phyloP scores from a whole-genome alignment of 169 alveolate genomes.

The Plasmodium malariae region DNA sequence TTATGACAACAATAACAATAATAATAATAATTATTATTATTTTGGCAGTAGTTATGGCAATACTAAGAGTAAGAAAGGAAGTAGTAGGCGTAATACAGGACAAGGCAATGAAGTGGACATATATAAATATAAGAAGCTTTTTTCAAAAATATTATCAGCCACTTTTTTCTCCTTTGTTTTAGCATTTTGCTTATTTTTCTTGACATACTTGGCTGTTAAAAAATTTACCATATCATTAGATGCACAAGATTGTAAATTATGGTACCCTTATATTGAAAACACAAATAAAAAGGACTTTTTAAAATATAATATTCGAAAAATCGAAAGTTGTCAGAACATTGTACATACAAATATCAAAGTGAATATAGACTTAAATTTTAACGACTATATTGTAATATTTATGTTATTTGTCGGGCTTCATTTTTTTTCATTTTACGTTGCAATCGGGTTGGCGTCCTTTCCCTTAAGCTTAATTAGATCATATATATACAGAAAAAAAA shows the following conservation, averaged over 20 bases:
- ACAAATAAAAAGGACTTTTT: slow-evolving; percentile 13
- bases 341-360: slow-evolving; percentile 6
- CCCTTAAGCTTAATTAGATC: slow-evolving; percentile 26
- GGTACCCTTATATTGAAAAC: slow-evolving; percentile 34
- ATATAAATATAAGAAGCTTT: slow-evolving; percentile 5
- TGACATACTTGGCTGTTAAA: slow-evolving; percentile 26
- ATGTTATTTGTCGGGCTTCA: slow-evolving; percentile 26
- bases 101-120: no score
- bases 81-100: no score
- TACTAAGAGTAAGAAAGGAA: no score
- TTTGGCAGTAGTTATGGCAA: no score
- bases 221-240: slow-evolving; percentile 18
- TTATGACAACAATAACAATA: not conserved
- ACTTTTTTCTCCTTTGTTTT: slow-evolving; percentile 1
- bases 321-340: slow-evolving; percentile 33
- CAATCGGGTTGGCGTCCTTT: slow-evolving; percentile 38
- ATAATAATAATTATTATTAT: not conserved
- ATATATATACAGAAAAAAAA: slow-evolving; percentile 8
- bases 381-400: slow-evolving; percentile 18
- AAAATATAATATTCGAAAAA: slow-evolving; percentile 14
- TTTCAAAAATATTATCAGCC: slow-evolving; percentile 7
- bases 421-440: slow-evolving; percentile 37
- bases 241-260: slow-evolving; percentile 43
- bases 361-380: not conserved
- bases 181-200: slow-evolving; percentile 6